Conservation (phyloP, 2,329 filamentous ascomycete species). For the Pseudopithomyces chartarum region DNA sequence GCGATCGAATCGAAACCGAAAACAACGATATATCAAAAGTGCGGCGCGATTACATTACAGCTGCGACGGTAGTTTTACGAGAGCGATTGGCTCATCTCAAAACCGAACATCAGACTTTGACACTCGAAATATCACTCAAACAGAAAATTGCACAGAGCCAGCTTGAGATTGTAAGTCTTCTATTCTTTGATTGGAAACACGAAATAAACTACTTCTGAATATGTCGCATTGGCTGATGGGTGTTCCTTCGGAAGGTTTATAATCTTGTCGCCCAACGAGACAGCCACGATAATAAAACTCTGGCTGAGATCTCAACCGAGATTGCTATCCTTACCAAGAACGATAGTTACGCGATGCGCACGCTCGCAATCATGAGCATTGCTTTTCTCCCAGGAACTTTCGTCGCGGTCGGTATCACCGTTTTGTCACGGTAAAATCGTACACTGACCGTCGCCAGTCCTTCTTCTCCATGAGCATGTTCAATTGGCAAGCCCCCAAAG, state of each 20-base stretch:
- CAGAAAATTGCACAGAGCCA: conserved; percentile 9
- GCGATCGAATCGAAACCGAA: neutral
- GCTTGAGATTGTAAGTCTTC: conserved; percentile 3
- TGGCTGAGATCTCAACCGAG: neutral
- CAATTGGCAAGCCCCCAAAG: conserved; percentile 1
- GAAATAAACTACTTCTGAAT: neutral
- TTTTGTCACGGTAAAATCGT: neutral
- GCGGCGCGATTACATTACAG: neutral
- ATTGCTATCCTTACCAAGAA: conserved; percentile 3
- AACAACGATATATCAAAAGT: neutral
- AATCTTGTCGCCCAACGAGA: conserved; percentile 7
- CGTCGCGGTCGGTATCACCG: neutral
- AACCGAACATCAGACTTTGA: neutral
- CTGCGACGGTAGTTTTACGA: neutral
- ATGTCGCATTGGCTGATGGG: neutral
- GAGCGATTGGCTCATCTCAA: neutral
- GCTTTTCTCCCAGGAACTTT: conserved; percentile 1
- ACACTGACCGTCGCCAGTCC: neutral
- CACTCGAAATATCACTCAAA: neutral
- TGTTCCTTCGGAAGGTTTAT: neutral
- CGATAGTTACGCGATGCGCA: conserved; percentile 2
- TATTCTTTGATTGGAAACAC: no score
- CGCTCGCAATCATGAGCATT: conserved; percentile 1
- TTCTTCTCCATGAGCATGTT: conserved; percentile 5
- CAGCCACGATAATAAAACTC: neutral